Evolutionary conservation across 805 yeast genomes (phyloP).

Genomic region (Cyberlindnera nakhonratchasimensis): DNA sequence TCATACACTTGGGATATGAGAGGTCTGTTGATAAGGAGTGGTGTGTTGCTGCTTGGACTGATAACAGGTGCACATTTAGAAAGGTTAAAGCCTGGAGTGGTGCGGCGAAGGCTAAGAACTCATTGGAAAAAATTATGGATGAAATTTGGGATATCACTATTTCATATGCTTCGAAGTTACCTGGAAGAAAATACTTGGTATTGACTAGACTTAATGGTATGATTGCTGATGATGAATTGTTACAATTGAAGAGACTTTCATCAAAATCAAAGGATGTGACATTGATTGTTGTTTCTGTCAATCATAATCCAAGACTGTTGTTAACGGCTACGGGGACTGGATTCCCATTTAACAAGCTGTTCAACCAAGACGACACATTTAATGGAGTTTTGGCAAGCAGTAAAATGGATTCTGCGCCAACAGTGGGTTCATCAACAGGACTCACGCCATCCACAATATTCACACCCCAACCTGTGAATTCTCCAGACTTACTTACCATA

Average conservation of each 20-base stretch:
- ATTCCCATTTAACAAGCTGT: constrained; percentile 33
- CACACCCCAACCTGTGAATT: constrained; percentile 27
- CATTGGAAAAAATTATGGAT: constrained; percentile 56
- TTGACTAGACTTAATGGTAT: constrained; percentile 69
- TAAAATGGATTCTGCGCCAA: constrained; percentile 22
- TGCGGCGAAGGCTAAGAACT: constrained; percentile 29
- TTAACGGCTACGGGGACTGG: constrained; percentile 32
- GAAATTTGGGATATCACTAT: constrained; percentile 64
- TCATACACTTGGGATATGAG: constrained; percentile 82
- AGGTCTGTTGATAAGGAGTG: constrained; percentile 77
- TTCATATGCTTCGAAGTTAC: constrained; percentile 33
- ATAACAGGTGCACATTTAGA: constrained; percentile 68
- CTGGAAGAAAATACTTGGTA: constrained; percentile 54
- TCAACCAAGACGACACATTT: constrained; percentile 25
- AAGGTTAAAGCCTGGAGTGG: constrained; percentile 64
- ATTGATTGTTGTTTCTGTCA: constrained; percentile 67
- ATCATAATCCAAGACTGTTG: constrained; percentile 48
- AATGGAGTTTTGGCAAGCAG: constrained; percentile 1
- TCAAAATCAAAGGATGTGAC: constrained; percentile 52
- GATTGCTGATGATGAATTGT: constrained; percentile 76
- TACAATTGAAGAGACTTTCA: constrained; percentile 75
- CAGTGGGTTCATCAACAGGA: constrained; percentile 28
- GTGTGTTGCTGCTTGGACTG: constrained; percentile 88
- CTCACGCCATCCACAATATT: constrained; percentile 27
- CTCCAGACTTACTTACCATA: constrained; percentile 27